Base-by-base conservation (phyloP, 2,329 filamentous ascomycete genomes). In the Colletotrichum lini region DNA sequence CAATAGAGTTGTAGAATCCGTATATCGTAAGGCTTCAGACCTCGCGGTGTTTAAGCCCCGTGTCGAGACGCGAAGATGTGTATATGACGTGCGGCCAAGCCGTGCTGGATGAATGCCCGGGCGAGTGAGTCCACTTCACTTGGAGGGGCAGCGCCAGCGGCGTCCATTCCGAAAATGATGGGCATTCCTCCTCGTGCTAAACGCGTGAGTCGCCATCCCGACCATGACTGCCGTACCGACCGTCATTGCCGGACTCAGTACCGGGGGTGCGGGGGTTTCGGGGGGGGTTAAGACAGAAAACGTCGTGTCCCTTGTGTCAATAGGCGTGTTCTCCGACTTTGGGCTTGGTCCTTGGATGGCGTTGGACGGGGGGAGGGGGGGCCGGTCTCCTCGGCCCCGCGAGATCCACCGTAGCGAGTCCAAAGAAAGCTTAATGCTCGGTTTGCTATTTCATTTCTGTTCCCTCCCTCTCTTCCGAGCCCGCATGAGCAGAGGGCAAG, bases 191-290 rank as follows among this genome's bases (percentile, higher is more conserved):
- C 26, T 30, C 65, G 58, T 64, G n/a, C 18, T 13, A 23, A 47
- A 15, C 49, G 54, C n/a, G 65, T 65, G 58, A 68, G 2, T 59
- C 40, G 68, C 30, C 52, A 68, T 71, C 58, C 65, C 58, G 65
- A 71, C 44, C 15, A 49, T 35, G 15, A 64, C 40, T 68, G 65
- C 65, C 68, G 65, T 53, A 38, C 58, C 52, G 42, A 47, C 65
- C 53, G 58, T 58, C 44, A 58, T 59, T 71, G 68, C 68, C 68
- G 68, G 45, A 5, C 38, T 63, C 53, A 63, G 45, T 71, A 65
- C 68, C 65, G 67, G 53, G 52, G 59, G 68, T 47, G 68, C 65
- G 66, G 68, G 49, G 10, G 18, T n/a, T n/a, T 26, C 40, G 49
- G 56, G 42, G 42, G 52, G 42, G 18, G 5, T 21, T 30, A 23